phyloP scores from a whole-genome alignment of 2,329 filamentous ascomycete species.

The Diplodia sapinea region DNA sequence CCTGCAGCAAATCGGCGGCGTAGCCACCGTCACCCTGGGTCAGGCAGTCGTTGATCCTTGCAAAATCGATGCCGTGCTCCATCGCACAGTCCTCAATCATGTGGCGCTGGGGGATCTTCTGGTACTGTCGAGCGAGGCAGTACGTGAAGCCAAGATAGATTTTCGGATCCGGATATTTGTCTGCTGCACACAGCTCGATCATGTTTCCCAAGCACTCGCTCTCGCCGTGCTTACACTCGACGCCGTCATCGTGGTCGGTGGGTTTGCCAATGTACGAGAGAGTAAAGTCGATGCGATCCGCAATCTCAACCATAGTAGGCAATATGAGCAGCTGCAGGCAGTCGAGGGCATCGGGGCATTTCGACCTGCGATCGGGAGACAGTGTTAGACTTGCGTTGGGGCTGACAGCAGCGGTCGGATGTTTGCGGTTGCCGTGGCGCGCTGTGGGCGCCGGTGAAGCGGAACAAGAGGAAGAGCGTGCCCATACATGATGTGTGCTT shows the following conservation, averaged over 20 bases:
- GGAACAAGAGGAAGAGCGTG: slow-evolving; percentile 31
- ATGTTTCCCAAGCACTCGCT: slow-evolving; percentile 93
- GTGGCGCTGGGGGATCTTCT: slow-evolving; percentile 75
- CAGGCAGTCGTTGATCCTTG: slow-evolving; percentile 80
- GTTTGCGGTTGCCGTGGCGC: not conserved
- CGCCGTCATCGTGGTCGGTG: slow-evolving; percentile 75
- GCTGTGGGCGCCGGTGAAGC: not conserved
- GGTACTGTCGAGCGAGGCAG: slow-evolving; percentile 80
- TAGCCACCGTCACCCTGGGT: slow-evolving; percentile 75
- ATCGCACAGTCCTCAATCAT: slow-evolving; percentile 86
- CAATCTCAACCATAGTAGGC: slow-evolving; percentile 81
- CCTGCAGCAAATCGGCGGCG: slow-evolving; percentile 69
- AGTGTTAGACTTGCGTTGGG: not conserved
- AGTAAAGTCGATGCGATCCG: slow-evolving; percentile 86
- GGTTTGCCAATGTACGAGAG: slow-evolving; percentile 89
- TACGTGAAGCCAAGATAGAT: slow-evolving; percentile 91
- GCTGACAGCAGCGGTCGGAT: not conserved
- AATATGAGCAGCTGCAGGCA: slow-evolving; percentile 82
- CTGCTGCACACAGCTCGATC: slow-evolving; percentile 49
- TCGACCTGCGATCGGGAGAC: slow-evolving; percentile 52
- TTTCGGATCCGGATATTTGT: slow-evolving; percentile 83
- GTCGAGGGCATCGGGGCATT: slow-evolving; percentile 89
- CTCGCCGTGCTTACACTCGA: slow-evolving; percentile 87
- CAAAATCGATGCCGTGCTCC: slow-evolving; percentile 87
- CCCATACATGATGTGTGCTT: slow-evolving; percentile 84